phyloP scores from a whole-genome alignment of 768 basidiomycete species.

The Mycena polygramma region DNA sequence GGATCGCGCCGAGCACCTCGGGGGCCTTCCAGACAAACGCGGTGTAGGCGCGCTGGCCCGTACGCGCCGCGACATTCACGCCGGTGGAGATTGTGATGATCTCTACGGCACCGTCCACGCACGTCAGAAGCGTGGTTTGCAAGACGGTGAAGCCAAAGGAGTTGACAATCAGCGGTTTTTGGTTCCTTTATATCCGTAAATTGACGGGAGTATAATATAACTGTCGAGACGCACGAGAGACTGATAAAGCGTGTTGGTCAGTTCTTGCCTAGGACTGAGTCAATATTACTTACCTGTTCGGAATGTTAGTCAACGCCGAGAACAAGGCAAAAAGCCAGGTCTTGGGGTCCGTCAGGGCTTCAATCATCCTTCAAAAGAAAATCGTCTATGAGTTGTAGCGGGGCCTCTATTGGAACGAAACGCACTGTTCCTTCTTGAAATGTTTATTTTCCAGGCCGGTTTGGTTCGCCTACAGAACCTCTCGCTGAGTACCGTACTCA shows the following conservation, averaged over 20 bases:
- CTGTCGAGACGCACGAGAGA: not conserved
- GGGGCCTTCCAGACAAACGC: constrained; percentile 63
- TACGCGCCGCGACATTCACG: constrained; percentile 57
- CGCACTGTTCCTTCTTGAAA: constrained; percentile 85
- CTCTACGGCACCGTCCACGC: constrained; percentile 63
- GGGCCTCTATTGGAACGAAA: constrained; percentile 69
- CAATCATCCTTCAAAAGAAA: constrained; percentile 59
- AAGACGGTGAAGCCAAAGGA: constrained; percentile 64
- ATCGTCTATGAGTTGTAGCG: no score
- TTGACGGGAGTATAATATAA: not conserved
- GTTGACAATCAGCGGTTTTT: constrained; percentile 60
- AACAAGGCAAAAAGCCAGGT: constrained; percentile 72
- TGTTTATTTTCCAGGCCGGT: constrained; percentile 86
- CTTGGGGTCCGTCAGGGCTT: constrained; percentile 66
- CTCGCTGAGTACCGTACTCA: no score
- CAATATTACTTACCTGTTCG: constrained; percentile 45
- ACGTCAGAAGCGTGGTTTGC: constrained; percentile 66
- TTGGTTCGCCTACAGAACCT: constrained; percentile 67
- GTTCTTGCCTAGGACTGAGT: not conserved
- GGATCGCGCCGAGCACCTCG: constrained; percentile 60
- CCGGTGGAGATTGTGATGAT: constrained; percentile 68
- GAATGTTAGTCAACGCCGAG: constrained; percentile 59
- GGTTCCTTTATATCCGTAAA: constrained; percentile 51
- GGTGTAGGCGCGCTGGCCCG: constrained; percentile 62
- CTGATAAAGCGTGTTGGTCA: not conserved